phyloP scores from a whole-genome alignment of 2,329 filamentous ascomycete genomes.

The Thelonectria blattea region DNA sequence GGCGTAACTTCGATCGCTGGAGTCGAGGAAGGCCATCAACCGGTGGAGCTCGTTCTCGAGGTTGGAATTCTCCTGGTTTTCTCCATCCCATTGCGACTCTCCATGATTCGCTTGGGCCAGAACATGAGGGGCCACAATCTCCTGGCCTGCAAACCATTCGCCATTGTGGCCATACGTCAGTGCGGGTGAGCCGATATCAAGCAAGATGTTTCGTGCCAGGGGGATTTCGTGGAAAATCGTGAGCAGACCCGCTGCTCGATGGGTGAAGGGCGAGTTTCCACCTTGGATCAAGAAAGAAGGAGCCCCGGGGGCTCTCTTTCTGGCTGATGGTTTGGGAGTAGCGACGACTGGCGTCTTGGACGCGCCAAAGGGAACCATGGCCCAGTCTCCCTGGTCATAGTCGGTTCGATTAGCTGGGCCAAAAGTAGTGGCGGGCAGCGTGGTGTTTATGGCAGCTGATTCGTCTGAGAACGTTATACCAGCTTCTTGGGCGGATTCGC shows the following conservation, averaged over 20 bases:
- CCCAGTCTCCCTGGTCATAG: slow-evolving; percentile 64
- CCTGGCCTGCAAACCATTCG: slow-evolving; percentile 67
- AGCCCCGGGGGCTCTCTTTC: slow-evolving; percentile 48
- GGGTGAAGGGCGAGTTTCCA: slow-evolving; percentile 40
- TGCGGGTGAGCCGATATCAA: slow-evolving; percentile 50
- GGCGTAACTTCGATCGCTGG: slow-evolving; percentile 65
- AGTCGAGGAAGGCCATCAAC: slow-evolving; percentile 67
- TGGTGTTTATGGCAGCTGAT: slow-evolving; percentile 53
- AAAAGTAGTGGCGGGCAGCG: slow-evolving; percentile 55
- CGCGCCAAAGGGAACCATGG: slow-evolving; percentile 56
- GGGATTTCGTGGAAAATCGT: slow-evolving; percentile 68
- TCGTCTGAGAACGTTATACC: slow-evolving; percentile 56
- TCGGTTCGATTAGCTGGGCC: slow-evolving; percentile 63
- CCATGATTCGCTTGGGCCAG: slow-evolving; percentile 42
- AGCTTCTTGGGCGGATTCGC: slow-evolving; percentile 60
- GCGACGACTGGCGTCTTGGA: slow-evolving; percentile 31
- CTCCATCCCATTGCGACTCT: slow-evolving; percentile 41
- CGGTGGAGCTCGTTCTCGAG: slow-evolving; percentile 64
- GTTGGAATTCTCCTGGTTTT: slow-evolving; percentile 39
- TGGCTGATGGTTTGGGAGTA: slow-evolving; percentile 46
- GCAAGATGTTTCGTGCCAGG: slow-evolving; percentile 60
- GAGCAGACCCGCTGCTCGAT: slow-evolving; percentile 59
- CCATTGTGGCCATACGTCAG: slow-evolving; percentile 60
- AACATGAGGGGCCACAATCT: slow-evolving; percentile 52
- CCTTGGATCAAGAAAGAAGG: slow-evolving; percentile 60